Evolutionary conservation across 1,284 basidiomycete genomes (phyloP), one percentile per base, ranked within the genome.

Genomic region (Apiotrichum sp.): DNA sequence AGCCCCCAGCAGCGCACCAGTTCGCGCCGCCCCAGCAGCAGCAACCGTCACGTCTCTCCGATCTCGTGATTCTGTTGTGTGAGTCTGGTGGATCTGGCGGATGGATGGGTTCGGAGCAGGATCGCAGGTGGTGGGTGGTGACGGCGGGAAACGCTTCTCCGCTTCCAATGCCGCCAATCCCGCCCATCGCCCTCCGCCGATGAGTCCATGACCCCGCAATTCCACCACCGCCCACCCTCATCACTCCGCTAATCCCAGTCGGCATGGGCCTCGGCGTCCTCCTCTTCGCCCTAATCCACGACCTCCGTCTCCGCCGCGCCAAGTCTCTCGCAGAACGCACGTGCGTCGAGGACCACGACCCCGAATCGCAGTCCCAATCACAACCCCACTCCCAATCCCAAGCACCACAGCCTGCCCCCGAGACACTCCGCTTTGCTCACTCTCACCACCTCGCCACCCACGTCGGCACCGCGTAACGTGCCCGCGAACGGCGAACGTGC

Each of bases 221-320:
- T 22, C n/a, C 33, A 10, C 45, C 1, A 10, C 2, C 32, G 2
- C 39, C 32, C 41, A 6, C 32, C 11, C 47, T 14, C 31, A 7
- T 34, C 44, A 34, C 14, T 6, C n/a, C 34, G 10, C 40, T 8
- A 16, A 6, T 5, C 5, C 40, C 55, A 62, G 61, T 59, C 61
- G 52, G 57, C 50, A 40, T 58, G 50, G 45, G 57, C 50, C 35
- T 62, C 53, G 42, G 61, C 32, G 45, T 62, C 43, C 57, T 59
- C 47, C 44, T 62, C 44, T 43, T 57, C 57, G 44, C 61, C 36
- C 32, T 61, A n/a, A 42, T 46, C 13, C 53, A 61, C 53, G 59
- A 57, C 53, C 33, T 47, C 29, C 8, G 45, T 16, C 33, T 47
- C 29, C 16, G 35, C 16, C 35, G 10, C 22, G 22, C 22, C 22